Base-by-base conservation (phyloP, 2,329 filamentous ascomycete genomes). In the Pseudopyricularia javanii region DNA sequence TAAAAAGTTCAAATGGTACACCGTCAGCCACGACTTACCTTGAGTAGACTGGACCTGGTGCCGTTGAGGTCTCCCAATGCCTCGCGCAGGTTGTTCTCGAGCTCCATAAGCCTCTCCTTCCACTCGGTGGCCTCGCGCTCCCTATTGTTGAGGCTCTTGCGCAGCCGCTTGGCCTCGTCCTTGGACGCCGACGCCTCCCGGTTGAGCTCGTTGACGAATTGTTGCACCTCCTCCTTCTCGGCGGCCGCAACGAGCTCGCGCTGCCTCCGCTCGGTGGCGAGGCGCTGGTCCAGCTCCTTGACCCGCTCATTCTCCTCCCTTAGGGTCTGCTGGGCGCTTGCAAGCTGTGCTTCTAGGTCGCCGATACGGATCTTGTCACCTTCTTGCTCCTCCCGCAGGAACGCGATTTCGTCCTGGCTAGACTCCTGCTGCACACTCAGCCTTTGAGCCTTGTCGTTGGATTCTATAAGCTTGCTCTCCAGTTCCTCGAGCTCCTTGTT, bases 301-400 rank as follows among this genome's bases (percentile, higher is more conserved):
- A 77, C 74, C 48, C 81, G 83, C 56, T 96, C 91, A 66, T 85
- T 86, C 66, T 95, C 90, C 51, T 93, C 90, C 54, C 86, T 80
- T n/a, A 95, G 72, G 49, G 74, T 80, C 62, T 89, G 82, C 64
- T 94, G 86, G n/a, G 83, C 79, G 54, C 82, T 85, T 60, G 88
- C 86, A 35, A 96, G 71, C 14, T 85, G 82, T 8, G 88, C 87
- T 63, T 97, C 91, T 7, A 97, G 75, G 62, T 97, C 90, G 35
- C 91, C 89, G 61, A 98, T 97, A 68, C 90, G 91, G 65, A 98
- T 95, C 76, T 98, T 98, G 73, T 98, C 93, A 17, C 80, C 82
- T 68, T 98, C 93, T 67, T 98, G 93, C 71, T 98, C 93, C 64
- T 98, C 93, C 2, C 93, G 84, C 50, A 98, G 68, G 76, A 98